A percentile compares a stretch with the other conserved stretches of the same genome.
These are phyloP conservation scores for Globisporangium rhizosaccharum DNA, from an alignment of 352 stramenopile species.

Conservation along the genomic window DNA sequence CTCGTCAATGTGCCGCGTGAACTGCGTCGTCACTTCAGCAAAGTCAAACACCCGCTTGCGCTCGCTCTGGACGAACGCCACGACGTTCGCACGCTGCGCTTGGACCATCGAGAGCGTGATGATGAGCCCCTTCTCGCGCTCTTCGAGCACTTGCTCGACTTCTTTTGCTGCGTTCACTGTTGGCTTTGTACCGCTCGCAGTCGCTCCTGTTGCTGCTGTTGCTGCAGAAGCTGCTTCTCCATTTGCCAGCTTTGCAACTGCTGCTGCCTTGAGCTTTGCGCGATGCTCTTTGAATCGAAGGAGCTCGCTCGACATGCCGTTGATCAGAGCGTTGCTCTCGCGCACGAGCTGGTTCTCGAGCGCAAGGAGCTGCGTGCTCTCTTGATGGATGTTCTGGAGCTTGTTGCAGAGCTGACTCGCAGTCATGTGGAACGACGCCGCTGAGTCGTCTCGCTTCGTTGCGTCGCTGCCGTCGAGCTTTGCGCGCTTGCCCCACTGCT, in stretches of 20 bases:
- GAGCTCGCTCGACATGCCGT: conserved; percentile 62
- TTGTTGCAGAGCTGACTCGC: conserved; percentile 76
- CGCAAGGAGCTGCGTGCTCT: conserved; percentile 59
- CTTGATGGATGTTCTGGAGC: conserved; percentile 72
- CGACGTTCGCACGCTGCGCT: conserved; percentile 38
- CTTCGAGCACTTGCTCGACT: conserved; percentile 61
- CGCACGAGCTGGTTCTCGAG: conserved; percentile 60
- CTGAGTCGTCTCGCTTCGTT: conserved; percentile 49
- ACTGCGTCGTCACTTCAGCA: conserved; percentile 35
- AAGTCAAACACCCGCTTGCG: conserved; percentile 69
- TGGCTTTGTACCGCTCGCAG: neutral
- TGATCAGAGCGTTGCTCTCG: conserved; percentile 60
- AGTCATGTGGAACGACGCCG: conserved; percentile 70
- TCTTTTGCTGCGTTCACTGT: conserved; percentile 32
- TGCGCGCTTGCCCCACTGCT: conserved; percentile 56
- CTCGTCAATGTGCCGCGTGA: conserved; percentile 45
- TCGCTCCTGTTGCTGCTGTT: neutral
- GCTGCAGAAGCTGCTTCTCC: neutral
- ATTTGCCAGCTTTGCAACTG: neutral
- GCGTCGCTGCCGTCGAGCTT: conserved; percentile 13
- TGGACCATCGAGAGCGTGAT: conserved; percentile 73
- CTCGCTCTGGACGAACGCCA: conserved; percentile 54
- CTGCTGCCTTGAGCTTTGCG: conserved; percentile 29
- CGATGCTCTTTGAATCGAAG: conserved; percentile 51
- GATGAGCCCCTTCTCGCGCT: conserved; percentile 68